Conservation (phyloP, 805 yeast species). For the Wickerhamiella nectarea region DNA sequence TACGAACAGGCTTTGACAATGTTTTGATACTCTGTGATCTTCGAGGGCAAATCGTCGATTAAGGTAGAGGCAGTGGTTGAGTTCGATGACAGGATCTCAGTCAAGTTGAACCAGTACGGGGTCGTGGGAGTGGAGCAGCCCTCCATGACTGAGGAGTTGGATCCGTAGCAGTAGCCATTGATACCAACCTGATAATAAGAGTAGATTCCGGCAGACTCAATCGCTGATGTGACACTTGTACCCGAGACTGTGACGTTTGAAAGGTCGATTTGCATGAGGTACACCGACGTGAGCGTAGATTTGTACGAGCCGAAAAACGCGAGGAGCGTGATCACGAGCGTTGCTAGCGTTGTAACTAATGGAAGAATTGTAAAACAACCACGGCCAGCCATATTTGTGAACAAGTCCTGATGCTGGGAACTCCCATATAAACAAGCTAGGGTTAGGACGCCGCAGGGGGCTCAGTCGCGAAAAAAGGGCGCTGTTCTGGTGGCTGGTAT, state of each 20-base stretch:
- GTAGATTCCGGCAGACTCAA: conserved; percentile 29
- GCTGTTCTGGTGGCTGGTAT: too few species aligned
- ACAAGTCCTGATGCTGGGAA: neutral
- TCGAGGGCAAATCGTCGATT: conserved; percentile 35
- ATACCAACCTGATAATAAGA: conserved; percentile 43
- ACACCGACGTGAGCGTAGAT: conserved; percentile 32
- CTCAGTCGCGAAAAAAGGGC: neutral
- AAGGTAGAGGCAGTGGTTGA: conserved; percentile 20
- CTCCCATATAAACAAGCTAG: neutral
- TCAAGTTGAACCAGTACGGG: conserved; percentile 46
- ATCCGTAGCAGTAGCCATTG: conserved; percentile 53
- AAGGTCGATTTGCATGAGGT: conserved; percentile 37
- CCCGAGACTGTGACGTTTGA: conserved; percentile 23
- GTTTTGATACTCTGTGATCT: conserved; percentile 34
- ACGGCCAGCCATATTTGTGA: neutral
- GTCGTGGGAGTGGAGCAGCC: conserved; percentile 43
- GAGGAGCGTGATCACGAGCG: conserved; percentile 35
- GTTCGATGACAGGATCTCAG: conserved; percentile 23
- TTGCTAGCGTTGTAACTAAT: conserved; percentile 10
- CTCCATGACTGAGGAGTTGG: conserved; percentile 25
- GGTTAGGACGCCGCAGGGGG: neutral
- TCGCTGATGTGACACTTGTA: neutral
- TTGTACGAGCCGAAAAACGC: conserved; percentile 42
- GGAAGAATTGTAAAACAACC: neutral
- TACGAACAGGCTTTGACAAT: conserved; percentile 36